Evolutionary conservation across 768 basidiomycete species (phyloP).

Genomic region (Boletus rufocinnamomeus): DNA sequence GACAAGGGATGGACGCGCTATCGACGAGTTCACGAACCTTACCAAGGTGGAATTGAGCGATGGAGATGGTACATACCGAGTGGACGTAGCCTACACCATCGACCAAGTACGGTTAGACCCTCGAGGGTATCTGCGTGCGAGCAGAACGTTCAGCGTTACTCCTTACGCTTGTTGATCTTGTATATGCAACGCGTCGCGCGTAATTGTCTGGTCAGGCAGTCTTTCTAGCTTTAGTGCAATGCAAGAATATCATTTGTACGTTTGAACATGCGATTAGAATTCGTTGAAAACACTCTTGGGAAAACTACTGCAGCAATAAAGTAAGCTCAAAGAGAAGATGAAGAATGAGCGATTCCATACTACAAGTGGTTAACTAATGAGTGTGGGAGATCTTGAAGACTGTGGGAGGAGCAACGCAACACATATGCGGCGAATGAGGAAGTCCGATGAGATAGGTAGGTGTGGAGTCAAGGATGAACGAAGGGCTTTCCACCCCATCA

Average conservation of each 20-base stretch:
- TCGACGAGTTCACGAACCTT: constrained; percentile 51
- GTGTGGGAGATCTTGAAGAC: constrained; percentile 14
- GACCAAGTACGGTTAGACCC: constrained; percentile 57
- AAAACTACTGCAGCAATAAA: constrained; percentile 27
- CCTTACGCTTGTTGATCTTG: constrained; percentile 1
- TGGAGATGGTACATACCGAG: constrained; percentile 43
- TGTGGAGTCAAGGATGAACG: constrained; percentile 20
- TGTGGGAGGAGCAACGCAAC: constrained; percentile 9
- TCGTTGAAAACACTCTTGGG: constrained; percentile 11
- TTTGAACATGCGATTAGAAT: constrained; percentile 18
- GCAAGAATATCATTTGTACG: constrained; percentile 15
- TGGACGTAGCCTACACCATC: constrained; percentile 53
- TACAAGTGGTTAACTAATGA: constrained; percentile 31
- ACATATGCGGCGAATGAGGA: constrained; percentile 15
- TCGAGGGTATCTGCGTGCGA: constrained; percentile 33
- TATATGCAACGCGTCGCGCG: neutral
- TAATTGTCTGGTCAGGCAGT: neutral
- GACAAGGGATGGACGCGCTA: constrained; percentile 46
- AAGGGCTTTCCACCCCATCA: constrained; percentile 24
- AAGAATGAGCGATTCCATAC: constrained; percentile 25
- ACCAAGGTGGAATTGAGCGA: constrained; percentile 48
- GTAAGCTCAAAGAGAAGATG: constrained; percentile 19
- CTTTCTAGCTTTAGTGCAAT: neutral
- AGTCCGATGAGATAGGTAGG: constrained; percentile 18
- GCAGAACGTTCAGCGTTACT: constrained; percentile 17